Evolutionary conservation across 2,329 filamentous ascomycete species (phyloP), one percentile per base, ranked within the genome.

Genomic region (Neopestalotiopsis sp.): DNA sequence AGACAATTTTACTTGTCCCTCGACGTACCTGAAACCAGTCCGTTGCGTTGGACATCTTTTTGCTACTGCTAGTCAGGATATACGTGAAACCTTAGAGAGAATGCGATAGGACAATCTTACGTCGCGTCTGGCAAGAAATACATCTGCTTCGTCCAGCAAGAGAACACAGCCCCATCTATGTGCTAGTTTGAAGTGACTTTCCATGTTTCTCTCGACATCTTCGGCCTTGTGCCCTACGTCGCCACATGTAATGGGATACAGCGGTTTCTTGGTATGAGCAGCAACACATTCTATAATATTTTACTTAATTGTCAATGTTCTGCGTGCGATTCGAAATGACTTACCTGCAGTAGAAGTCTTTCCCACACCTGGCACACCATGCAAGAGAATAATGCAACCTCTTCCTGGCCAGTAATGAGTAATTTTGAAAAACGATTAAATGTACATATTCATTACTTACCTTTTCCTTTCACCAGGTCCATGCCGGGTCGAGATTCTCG

Each of bases 251-350:
- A 71, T 58, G 5, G 59, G 14, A 32, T 70, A 67, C 6, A 71
- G 45, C 1, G 70, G 70, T 7, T 63, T 45, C 17, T 64, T 66
- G 24, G 74, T 74, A 42, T 75, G 71, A 65, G 79, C 84, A 14
- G 82, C 78, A 4, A 81, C 76, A 12, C 79, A 77, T 68, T 81
- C 77, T 3, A 79, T 80, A 2, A 79, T n/a, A n/a, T n/a, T n/a
- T n/a, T n/a, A n/a, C n/a, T n/a, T n/a, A n/a, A n/a, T n/a, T n/a
- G n/a, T n/a, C n/a, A n/a, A n/a, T n/a, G n/a, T n/a, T n/a, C n/a
- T n/a, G 17, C 7, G n/a, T 20, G 5, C 2, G 5, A n/a, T 2
- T 20, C 2, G 14, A 20, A 0, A 49, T 5, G 14, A 6, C 45
- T 49, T 59, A 28, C 30, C 56, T 14, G 56, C 56, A 3, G 56